Conservation (phyloP, 2,329 filamentous ascomycete species). For the Aureobasidium sp. region DNA sequence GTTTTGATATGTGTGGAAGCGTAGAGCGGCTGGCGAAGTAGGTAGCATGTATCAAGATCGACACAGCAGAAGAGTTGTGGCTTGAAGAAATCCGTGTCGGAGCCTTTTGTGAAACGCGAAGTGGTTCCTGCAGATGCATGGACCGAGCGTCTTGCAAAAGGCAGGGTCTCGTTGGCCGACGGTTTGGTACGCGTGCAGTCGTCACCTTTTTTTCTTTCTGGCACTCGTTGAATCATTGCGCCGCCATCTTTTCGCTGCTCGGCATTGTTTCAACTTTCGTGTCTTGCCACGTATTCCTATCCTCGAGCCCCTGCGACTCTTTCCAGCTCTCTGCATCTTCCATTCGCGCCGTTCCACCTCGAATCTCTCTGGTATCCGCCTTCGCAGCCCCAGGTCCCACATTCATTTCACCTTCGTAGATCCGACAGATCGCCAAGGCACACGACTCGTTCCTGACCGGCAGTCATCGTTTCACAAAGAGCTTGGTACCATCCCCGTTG, state of each 20-base stretch:
- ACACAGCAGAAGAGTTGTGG: background rate
- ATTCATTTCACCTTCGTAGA: conserved; percentile 1
- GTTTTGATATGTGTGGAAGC: background rate
- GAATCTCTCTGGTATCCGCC: background rate
- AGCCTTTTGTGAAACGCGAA: background rate
- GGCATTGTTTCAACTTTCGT: background rate
- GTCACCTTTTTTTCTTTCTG: background rate
- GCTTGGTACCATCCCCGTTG: background rate
- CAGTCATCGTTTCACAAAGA: background rate
- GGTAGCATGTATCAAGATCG: background rate
- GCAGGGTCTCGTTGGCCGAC: background rate
- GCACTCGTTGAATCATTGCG: background rate
- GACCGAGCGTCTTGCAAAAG: background rate
- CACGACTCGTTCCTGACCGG: background rate
- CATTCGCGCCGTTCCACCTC: background rate
- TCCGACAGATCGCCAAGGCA: conserved; percentile 8
- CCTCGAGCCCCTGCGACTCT: background rate
- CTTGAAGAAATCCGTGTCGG: background rate
- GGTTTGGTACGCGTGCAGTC: background rate
- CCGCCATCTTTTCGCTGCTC: background rate
- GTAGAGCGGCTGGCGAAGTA: background rate
- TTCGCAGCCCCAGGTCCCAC: conserved; percentile 1
- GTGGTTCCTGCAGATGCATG: background rate
- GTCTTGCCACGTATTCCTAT: background rate
- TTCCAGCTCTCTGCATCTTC: background rate